Evolutionary conservation across 768 basidiomycete species (phyloP).

Genomic region (Rhizopogon vesiculosus): DNA sequence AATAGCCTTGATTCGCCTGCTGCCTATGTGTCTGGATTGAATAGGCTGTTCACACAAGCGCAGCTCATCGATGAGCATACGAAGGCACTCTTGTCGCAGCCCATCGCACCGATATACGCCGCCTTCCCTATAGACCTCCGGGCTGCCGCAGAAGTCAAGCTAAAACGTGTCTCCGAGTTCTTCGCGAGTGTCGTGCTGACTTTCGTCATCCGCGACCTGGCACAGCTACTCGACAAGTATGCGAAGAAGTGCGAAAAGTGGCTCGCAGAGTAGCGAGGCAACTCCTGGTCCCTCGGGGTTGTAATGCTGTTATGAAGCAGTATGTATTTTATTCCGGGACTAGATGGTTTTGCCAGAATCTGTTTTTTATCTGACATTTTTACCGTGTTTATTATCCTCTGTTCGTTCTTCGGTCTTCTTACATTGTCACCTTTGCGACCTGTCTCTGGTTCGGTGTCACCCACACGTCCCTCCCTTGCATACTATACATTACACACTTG

Average conservation of each 20-base stretch:
- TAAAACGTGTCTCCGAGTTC: slow-evolving; percentile 85
- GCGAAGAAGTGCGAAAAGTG: slow-evolving; percentile 92
- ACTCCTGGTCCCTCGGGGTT: slow-evolving; percentile 12
- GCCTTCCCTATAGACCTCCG: slow-evolving; percentile 65
- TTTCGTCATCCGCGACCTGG: slow-evolving; percentile 86
- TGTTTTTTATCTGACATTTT: slow-evolving; percentile 22
- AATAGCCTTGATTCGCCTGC: slow-evolving; percentile 83
- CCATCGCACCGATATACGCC: slow-evolving; percentile 67
- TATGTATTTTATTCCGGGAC: slow-evolving; percentile 32
- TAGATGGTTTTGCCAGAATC: slow-evolving; percentile 21
- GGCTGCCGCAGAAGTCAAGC: slow-evolving; percentile 60
- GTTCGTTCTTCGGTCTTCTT: slow-evolving; percentile 11
- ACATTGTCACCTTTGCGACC: slow-evolving; percentile 8
- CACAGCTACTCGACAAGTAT: slow-evolving; percentile 86
- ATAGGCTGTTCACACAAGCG: slow-evolving; percentile 64
- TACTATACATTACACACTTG: slow-evolving; percentile 19
- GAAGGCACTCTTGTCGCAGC: slow-evolving; percentile 61
- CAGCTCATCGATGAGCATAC: slow-evolving; percentile 89
- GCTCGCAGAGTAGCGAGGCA: slow-evolving; percentile 63
- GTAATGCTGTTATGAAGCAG: slow-evolving; percentile 22
- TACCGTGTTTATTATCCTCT: slow-evolving; percentile 4
- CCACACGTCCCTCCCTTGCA: slow-evolving; percentile 13
- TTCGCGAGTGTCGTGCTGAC: slow-evolving; percentile 85
- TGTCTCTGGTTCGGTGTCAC: slow-evolving; percentile 8
- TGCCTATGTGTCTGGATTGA: slow-evolving; percentile 73